These are phyloP conservation scores for Blastobotrys robertii DNA, from an alignment of 805 yeast genomes.

Conservation along the genomic window DNA sequence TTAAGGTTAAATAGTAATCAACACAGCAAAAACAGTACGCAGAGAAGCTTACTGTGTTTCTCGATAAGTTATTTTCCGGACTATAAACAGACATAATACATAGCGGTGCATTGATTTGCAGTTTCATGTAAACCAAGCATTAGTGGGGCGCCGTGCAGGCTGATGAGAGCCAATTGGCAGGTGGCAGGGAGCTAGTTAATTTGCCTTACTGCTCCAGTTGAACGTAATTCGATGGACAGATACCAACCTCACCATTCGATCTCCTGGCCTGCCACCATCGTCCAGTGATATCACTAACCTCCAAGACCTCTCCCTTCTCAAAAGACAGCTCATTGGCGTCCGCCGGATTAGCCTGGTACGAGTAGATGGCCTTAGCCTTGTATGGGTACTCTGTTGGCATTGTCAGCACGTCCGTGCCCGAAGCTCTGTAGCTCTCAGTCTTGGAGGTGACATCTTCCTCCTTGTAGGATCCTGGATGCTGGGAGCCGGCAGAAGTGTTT, in stretches of 20 bases:
- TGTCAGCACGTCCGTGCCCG: constrained; percentile 10
- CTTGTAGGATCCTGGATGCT: constrained; percentile 6
- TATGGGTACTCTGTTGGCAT: constrained; percentile 54
- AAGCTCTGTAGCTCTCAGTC: not conserved
- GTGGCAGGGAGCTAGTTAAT: no score
- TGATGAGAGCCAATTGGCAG: no score
- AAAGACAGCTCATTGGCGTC: constrained; percentile 91
- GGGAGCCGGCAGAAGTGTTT: constrained; percentile 20
- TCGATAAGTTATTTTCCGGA: no score
- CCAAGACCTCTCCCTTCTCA: constrained; percentile 81
- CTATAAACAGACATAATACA: no score
- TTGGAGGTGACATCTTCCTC: not conserved
- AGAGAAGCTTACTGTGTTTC: no score
- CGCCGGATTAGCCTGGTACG: constrained; percentile 81
- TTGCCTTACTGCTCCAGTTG: constrained; percentile 38
- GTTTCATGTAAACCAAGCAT: no score
- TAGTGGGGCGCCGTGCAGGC: no score
- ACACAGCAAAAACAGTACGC: no score
- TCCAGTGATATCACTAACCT: constrained; percentile 86
- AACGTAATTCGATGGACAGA: constrained; percentile 91
- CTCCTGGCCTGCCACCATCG: constrained; percentile 98
- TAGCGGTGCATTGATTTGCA: no score
- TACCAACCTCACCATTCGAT: constrained; percentile 85
- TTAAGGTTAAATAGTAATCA: no score
- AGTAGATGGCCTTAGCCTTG: constrained; percentile 76